These are phyloP conservation scores for Ascochyta clinopodiicola DNA, from an alignment of 2,329 filamentous ascomycete genomes.

Conservation along the genomic window DNA sequence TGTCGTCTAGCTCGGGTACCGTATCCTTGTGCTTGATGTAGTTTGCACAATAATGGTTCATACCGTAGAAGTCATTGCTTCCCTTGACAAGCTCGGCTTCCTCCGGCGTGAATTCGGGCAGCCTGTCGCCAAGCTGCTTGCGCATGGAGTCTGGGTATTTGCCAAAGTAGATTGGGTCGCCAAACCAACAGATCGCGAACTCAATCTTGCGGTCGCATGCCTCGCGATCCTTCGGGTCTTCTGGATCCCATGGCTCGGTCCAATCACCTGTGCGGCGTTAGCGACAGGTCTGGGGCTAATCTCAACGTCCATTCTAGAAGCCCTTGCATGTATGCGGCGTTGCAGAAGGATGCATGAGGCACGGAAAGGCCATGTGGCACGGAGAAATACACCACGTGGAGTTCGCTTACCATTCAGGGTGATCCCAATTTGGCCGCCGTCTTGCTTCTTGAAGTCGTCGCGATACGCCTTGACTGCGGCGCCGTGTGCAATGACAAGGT, in stretches of 20 bases:
- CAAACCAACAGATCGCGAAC: constrained; percentile 88
- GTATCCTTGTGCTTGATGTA: constrained; percentile 77
- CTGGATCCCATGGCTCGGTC: constrained; percentile 81
- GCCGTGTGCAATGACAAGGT: constrained; percentile 79
- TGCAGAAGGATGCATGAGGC: constrained; percentile 3
- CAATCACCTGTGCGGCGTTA: constrained; percentile 66
- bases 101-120: constrained; percentile 76
- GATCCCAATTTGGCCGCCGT: constrained; percentile 82
- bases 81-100: constrained; percentile 77
- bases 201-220: constrained; percentile 83
- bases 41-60: constrained; percentile 93
- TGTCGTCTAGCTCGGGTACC: constrained; percentile 68
- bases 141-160: constrained; percentile 85
- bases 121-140: constrained; percentile 77
- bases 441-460: constrained; percentile 76
- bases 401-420: constrained; percentile 74
- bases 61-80: constrained; percentile 93
- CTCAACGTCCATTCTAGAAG: constrained; percentile 4
- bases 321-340: constrained; percentile 2
- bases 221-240: constrained; percentile 75
- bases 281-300: neutral
- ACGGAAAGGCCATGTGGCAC: neutral
- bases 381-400: constrained; percentile 16
- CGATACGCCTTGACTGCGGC: constrained; percentile 82
- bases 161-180: constrained; percentile 84